Evolutionary conservation across 192 early-diverging fungal species (phyloP), one percentile per base, ranked within the genome.

Genomic region (Coemansia sp.): DNA sequence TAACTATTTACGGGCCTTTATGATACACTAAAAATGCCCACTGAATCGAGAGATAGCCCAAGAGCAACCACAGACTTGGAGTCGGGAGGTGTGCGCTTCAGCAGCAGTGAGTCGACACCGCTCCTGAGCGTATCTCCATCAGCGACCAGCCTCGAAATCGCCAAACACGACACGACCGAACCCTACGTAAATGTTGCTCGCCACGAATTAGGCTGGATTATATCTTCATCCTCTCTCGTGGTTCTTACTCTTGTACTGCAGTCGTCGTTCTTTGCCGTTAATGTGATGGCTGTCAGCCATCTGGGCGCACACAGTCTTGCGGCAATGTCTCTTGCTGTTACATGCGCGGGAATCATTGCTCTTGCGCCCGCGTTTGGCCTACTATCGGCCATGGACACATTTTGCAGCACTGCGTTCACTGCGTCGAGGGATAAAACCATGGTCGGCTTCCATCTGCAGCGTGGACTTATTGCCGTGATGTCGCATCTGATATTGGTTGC

Each of bases 211-310:
- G 2, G 7, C n/a, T 18, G 15, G 22, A 42, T 42, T 11, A 11
- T 42, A 11, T 42, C 40, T 1, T 42, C 46, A 3, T 48, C 46
- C 17, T 1, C 34, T 24, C 80, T 81, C 1, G 64, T 81, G 18
- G 55, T 79, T 8, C 15, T 77, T 77, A 78, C 26, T 78, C 79
- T 9, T 52, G n/a, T n/a, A n/a, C n/a, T n/a, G n/a, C n/a, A n/a
- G n/a, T n/a, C n/a, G n/a, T n/a, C n/a, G n/a, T n/a, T 85, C 22
- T 73, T 81, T 44, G 37, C 81, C 27, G 67, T 70, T 19, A 81
- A 72, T 65, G 70, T 83, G 25, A 60, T 84, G 33, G 64, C 70
- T 1, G 58, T 83, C 14, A 78, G 84, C 17, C 84, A 81, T 44
- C 50, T 82, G 23, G 72, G 50, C 38, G 40, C 50, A 3, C 19